These are phyloP conservation scores for Aquilaria malaccensis DNA, from an alignment of 345 rosid species.

Conservation along the genomic window DNA sequence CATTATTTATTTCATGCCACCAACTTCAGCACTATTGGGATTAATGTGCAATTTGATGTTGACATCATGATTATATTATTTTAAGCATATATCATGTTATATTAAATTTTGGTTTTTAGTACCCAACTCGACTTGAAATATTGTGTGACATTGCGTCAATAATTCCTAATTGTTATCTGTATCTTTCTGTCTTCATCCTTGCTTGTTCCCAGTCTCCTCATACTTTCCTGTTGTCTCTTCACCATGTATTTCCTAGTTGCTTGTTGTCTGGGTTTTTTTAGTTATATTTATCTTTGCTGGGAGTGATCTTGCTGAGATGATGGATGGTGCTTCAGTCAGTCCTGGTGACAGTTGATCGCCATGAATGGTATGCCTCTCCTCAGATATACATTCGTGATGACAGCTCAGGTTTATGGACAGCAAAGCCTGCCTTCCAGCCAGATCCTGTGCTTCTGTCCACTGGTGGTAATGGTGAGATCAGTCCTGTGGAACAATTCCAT, in stretches of 20 bases:
- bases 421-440: constrained; percentile 49
- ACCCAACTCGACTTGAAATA: too few species aligned
- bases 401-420: constrained; percentile 79
- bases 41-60: too few species aligned
- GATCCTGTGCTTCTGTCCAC: constrained; percentile 24
- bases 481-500: constrained; percentile 37
- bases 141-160: not conserved
- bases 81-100: too few species aligned
- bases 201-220: not conserved
- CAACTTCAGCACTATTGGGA: too few species aligned
- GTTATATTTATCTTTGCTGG: not conserved
- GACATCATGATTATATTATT: too few species aligned
- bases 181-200: not conserved
- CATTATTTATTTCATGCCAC: too few species aligned
- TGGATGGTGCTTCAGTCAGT: constrained; percentile 56
- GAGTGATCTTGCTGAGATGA: not conserved
- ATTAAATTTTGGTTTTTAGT: too few species aligned
- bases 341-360: constrained; percentile 80
- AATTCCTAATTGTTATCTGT: not conserved
- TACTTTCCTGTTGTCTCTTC: not conserved
- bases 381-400: constrained; percentile 87
- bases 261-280: constrained; percentile 1
- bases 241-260: not conserved
- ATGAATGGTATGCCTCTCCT: constrained; percentile 96
- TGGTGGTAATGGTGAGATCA: constrained; percentile 34